phyloP scores from a whole-genome alignment of 1,284 basidiomycete species.

The Serendipita sp. region DNA sequence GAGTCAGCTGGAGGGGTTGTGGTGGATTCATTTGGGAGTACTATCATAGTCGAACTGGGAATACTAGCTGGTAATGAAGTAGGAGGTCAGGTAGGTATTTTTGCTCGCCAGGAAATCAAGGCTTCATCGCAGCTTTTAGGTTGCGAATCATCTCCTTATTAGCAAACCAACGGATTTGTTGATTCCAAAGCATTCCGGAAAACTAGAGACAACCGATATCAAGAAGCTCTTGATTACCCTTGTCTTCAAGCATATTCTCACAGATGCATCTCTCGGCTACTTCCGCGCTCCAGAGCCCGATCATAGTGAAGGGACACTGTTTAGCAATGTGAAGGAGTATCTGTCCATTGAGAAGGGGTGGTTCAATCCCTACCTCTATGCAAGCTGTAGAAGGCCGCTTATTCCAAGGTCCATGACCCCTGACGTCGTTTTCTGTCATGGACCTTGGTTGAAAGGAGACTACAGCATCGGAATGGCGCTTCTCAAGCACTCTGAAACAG shows the following conservation, averaged over 20 bases:
- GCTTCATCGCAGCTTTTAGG: conserved; percentile 7
- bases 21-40: conserved; percentile 9
- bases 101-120: background rate
- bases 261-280: conserved; percentile 46
- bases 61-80: conserved; percentile 23
- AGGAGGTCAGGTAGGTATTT: conserved; percentile 24
- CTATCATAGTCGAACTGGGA: conserved; percentile 14
- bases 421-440: conserved; percentile 52
- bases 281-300: conserved; percentile 44
- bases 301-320: conserved; percentile 32
- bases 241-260: conserved; percentile 42
- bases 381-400: conserved; percentile 40
- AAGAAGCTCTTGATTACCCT: conserved; percentile 46
- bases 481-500: conserved; percentile 36
- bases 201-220: conserved; percentile 42
- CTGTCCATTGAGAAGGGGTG: conserved; percentile 44
- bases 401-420: conserved; percentile 50
- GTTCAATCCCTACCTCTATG: conserved; percentile 54
- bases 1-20: conserved; percentile 17
- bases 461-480: conserved; percentile 21
- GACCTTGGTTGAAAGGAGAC: conserved; percentile 36
- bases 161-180: conserved; percentile 34
- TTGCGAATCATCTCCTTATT: conserved; percentile 41
- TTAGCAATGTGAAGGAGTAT: conserved; percentile 49
- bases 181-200: conserved; percentile 36